Conservation (phyloP, 2,329 filamentous ascomycete genomes). For the Diaporthe sp. region DNA sequence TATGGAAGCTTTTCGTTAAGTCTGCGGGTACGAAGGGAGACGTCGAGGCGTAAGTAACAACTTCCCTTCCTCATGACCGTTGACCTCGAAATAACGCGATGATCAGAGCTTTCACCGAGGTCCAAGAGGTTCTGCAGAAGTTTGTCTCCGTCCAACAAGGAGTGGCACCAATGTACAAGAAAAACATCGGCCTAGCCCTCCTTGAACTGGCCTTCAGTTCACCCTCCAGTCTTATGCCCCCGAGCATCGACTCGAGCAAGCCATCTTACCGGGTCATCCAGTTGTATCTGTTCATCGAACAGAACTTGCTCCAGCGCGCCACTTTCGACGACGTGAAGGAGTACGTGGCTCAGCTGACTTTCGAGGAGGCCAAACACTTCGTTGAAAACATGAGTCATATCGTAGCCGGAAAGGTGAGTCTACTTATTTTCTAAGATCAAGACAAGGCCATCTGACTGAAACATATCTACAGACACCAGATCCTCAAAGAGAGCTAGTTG, state of each 20-base stretch:
- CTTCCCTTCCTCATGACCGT: not conserved
- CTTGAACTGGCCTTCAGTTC: constrained; percentile 48
- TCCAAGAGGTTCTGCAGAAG: constrained; percentile 45
- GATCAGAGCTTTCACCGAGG: constrained; percentile 45
- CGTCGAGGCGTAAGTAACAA: constrained; percentile 43
- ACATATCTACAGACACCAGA: constrained; percentile 1
- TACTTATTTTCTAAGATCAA: not conserved
- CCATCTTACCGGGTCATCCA: constrained; percentile 48
- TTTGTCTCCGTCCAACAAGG: constrained; percentile 45
- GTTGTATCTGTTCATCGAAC: constrained; percentile 49
- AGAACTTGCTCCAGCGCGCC: constrained; percentile 48
- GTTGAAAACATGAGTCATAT: constrained; percentile 52
- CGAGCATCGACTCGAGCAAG: constrained; percentile 24
- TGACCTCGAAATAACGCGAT: constrained; percentile 26
- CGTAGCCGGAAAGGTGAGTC: constrained; percentile 49
- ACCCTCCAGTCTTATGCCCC: constrained; percentile 41
- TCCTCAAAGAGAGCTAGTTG: constrained; percentile 27
- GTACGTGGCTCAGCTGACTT: constrained; percentile 57
- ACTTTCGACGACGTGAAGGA: constrained; percentile 61
- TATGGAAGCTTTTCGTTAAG: constrained; percentile 50
- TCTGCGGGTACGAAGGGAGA: constrained; percentile 48
- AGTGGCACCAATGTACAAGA: constrained; percentile 49
- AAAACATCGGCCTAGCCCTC: constrained; percentile 50
- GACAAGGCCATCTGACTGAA: not conserved
- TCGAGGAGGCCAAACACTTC: constrained; percentile 55